Percentiles rank a stretch among this genome's conserved stretches.
Evolutionary conservation across 495 filamentous ascomycete genomes (phyloP).

Genomic region (Mycothermus thermophilus): DNA sequence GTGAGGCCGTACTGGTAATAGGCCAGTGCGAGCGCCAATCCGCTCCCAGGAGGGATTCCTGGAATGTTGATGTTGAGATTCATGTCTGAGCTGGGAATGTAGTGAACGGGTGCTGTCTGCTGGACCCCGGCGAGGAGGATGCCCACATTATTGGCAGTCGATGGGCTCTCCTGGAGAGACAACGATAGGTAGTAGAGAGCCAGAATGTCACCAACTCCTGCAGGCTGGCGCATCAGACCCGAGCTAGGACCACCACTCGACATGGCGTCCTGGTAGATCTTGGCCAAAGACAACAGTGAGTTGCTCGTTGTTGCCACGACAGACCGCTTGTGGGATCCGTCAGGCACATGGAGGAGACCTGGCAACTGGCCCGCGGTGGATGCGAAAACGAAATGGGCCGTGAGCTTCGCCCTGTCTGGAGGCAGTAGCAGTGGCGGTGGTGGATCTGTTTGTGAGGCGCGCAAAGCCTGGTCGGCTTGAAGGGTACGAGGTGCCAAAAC

Average conservation of each 20-base stretch:
- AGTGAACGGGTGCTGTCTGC: constrained; percentile 44
- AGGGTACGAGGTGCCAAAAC: constrained; percentile 43
- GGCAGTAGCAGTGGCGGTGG: constrained; percentile 53
- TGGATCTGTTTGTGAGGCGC: constrained; percentile 7
- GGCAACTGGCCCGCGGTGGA: constrained; percentile 61
- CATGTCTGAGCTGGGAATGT: constrained; percentile 13
- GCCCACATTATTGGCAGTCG: constrained; percentile 96
- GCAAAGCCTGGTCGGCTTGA: constrained; percentile 15
- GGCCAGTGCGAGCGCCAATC: constrained; percentile 72
- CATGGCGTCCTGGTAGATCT: constrained; percentile 99
- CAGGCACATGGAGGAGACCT: constrained; percentile 61
- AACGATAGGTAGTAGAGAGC: constrained; percentile 94
- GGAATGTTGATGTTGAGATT: constrained; percentile 43
- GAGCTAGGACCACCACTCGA: constrained; percentile 53
- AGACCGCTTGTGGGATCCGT: constrained; percentile 60
- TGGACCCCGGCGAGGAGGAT: constrained; percentile 92
- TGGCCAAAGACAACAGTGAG: constrained; percentile 83
- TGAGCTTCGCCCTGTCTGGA: constrained; percentile 72
- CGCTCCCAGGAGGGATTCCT: constrained; percentile 73
- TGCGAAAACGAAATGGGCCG: constrained; percentile 72
- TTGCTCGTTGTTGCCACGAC: constrained; percentile 92
- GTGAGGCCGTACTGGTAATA: constrained; percentile 92
- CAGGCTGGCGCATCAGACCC: constrained; percentile 43
- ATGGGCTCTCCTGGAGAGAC: constrained; percentile 88
- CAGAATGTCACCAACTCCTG: constrained; percentile 82